Evolutionary conservation across 1,139 yeast species (phyloP), one percentile per base, ranked within the genome.

Genomic region (Eremothecium sinecaudum): DNA sequence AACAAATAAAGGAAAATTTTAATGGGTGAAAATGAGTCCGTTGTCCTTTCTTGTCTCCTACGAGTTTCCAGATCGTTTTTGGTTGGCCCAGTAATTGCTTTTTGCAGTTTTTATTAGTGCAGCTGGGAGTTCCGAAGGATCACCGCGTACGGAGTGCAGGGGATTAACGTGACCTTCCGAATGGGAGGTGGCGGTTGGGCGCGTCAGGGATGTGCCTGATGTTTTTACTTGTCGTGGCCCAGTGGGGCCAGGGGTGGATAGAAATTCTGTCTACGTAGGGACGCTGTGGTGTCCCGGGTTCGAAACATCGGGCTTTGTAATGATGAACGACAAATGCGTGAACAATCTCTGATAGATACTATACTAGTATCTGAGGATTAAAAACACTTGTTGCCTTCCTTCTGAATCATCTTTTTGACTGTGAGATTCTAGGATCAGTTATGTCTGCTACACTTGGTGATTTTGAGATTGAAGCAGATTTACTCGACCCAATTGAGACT

Each of bases 321-420:
- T 54, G 60, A 55, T 55, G 60, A 55, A 48, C 46, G 50, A 53
- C 52, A 44, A n/a, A 39, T 41, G 53, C 45, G 60, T 56, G 60
- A 56, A 56, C 60, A 56, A 56, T 56, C 60, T 56, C 59, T 56
- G 60, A 55, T 40, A 36, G 44, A 39, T n/a, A n/a, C 7, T 33
- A 34, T 35, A 33, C 41, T 36, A 33, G 36, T 40, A 37, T 46
- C 44, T 39, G 40, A 45, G 43, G 59, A 54, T 53, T 54, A 53
- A 46, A 54, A 56, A 53, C 19, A 46, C 54, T 43, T 50, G 60
- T 55, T 56, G 60, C 60, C 59, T 56, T 56, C 60, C 60, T 55
- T 54, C 60, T 56, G 60, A 56, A 34, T 19, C 10, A 19, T n/a
- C n/a, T n/a, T n/a, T n/a, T n/a, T n/a, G n/a, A n/a, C n/a, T n/a